Evolutionary conservation across 345 rosid genomes (phyloP).

Genomic region (Eucalyptus marginata): DNA sequence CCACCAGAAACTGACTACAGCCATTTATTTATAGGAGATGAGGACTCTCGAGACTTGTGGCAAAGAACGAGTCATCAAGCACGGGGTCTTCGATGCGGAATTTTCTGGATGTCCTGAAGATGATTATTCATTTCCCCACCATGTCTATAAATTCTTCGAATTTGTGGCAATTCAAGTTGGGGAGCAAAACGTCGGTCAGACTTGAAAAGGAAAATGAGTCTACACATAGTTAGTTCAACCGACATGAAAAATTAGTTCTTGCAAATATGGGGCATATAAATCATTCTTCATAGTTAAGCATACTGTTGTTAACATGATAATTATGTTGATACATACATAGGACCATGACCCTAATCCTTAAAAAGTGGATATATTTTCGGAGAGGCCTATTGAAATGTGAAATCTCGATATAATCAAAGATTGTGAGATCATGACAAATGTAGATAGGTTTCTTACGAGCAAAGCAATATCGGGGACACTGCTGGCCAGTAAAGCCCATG

Average conservation of each 20-base stretch:
- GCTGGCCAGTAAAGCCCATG: too few relatives aligned
- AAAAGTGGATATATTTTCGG: neutral
- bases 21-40: neutral
- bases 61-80: neutral
- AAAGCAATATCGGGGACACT: neutral
- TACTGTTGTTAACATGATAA: neutral
- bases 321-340: rapidly evolving
- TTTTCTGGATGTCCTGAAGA: neutral
- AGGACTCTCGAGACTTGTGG: neutral
- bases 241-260: neutral
- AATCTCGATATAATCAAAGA: neutral
- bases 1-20: neutral
- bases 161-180: neutral
- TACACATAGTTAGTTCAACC: neutral
- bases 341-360: neutral
- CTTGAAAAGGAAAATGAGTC: neutral
- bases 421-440: neutral
- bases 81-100: neutral
- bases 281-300: neutral
- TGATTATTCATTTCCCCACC: neutral
- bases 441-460: neutral
- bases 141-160: neutral
- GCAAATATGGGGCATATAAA: rapidly evolving
- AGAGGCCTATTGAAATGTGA: neutral
- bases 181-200: neutral